phyloP scores from a whole-genome alignment of 345 rosid species.

The Adansonia digitata region DNA sequence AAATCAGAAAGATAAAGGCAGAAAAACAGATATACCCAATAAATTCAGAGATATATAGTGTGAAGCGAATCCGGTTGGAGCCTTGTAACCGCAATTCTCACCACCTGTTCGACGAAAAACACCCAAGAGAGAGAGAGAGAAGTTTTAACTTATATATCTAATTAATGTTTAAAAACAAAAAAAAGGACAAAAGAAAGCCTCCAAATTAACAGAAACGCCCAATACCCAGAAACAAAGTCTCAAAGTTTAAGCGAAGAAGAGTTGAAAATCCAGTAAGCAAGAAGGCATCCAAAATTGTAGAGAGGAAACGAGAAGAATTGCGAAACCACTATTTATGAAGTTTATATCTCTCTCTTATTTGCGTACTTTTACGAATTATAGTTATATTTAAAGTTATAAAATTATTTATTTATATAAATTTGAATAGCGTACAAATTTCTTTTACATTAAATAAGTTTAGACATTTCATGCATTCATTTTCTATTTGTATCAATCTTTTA shows the following conservation, averaged over 20 bases:
- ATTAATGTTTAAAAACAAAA: neutral
- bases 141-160: neutral
- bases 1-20: neutral
- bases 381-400: too few relatives aligned
- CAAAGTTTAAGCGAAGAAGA: neutral
- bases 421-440: too few relatives aligned
- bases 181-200: neutral
- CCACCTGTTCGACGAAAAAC: neutral
- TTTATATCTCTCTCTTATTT: too few relatives aligned
- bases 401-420: neutral
- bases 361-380: too few relatives aligned
- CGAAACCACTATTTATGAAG: neutral
- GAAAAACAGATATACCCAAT: neutral
- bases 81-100: neutral
- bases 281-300: neutral
- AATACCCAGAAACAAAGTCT: neutral
- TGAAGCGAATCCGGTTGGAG: neutral
- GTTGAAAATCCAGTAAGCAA: neutral
- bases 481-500: too few relatives aligned
- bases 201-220: neutral
- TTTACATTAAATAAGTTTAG: too few relatives aligned
- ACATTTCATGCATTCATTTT: too few relatives aligned
- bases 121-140: neutral
- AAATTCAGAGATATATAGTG: too few relatives aligned
- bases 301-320: neutral